Conservation (phyloP, 106 monocot species). For the Triglochin maritima region DNA sequence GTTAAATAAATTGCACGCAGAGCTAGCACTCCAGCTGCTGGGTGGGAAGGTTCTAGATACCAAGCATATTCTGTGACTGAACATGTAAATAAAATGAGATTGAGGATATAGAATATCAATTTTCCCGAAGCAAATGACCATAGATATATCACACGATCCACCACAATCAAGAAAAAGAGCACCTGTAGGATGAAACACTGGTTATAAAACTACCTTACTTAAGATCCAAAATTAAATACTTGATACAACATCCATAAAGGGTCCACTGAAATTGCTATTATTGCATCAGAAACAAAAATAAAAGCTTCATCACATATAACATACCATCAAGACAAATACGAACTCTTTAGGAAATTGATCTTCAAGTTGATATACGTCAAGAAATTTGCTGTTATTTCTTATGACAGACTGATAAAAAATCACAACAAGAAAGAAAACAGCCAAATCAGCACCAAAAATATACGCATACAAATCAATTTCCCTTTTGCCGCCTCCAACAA, state of each 20-base stretch:
- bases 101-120: conserved; percentile 80
- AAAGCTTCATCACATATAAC: neutral
- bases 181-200: conserved; percentile 35
- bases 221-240: no score
- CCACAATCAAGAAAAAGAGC: conserved; percentile 90
- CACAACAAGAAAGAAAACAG: conserved; percentile 90
- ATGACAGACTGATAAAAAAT: conserved; percentile 94
- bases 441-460: conserved; percentile 93
- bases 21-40: conserved; percentile 59
- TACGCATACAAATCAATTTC: conserved; percentile 93
- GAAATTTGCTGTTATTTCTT: conserved; percentile 87
- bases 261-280: no score
- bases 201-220: no score
- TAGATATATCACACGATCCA: conserved; percentile 86
- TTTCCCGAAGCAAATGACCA: conserved; percentile 80
- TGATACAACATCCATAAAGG: no score
- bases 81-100: conserved; percentile 80
- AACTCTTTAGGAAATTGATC: conserved; percentile 98
- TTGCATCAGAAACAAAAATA: neutral
- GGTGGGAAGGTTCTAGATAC: conserved; percentile 59
- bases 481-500: conserved; percentile 85
- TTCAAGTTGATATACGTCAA: conserved; percentile 94
- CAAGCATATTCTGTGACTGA: conserved; percentile 90
- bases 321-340: conserved; percentile 93
- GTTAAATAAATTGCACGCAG: conserved; percentile 89